A percentile compares a stretch with the other conserved stretches of the same genome.
Evolutionary conservation across 768 basidiomycete genomes (phyloP).

Genomic region (Phlebiopsis flavidoalba): DNA sequence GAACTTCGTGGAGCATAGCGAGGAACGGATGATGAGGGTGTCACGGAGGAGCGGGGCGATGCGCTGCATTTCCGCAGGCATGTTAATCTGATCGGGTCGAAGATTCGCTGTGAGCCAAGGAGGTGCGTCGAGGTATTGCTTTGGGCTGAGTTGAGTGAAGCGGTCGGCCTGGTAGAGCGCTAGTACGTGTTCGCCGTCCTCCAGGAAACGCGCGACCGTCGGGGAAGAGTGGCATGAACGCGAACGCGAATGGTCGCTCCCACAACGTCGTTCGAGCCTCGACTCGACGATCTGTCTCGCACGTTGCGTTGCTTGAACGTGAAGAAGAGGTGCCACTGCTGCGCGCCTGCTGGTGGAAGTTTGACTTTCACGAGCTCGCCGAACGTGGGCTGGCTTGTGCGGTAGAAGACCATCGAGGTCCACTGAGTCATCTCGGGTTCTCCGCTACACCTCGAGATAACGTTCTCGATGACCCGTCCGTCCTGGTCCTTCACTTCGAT

Average conservation of each 20-base stretch:
- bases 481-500: slow-evolving; percentile 79
- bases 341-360: slow-evolving; percentile 60
- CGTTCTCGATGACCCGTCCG: slow-evolving; percentile 63
- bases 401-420: slow-evolving; percentile 86
- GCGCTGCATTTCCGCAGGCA: slow-evolving; percentile 59
- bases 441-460: slow-evolving; percentile 79
- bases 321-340: slow-evolving; percentile 90
- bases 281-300: slow-evolving; percentile 39
- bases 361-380: slow-evolving; percentile 90
- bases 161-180: slow-evolving; percentile 83
- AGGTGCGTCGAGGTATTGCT: slow-evolving; percentile 69
- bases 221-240: slow-evolving; percentile 83
- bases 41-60: slow-evolving; percentile 71
- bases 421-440: slow-evolving; percentile 78
- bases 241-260: slow-evolving; percentile 90
- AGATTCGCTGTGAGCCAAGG: slow-evolving; percentile 53
- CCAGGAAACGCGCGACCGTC: slow-evolving; percentile 71
- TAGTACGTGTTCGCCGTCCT: slow-evolving; percentile 85
- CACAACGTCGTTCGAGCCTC: slow-evolving; percentile 31
- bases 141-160: slow-evolving; percentile 52
- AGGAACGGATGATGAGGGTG: slow-evolving; percentile 76
- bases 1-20: slow-evolving; percentile 86
- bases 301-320: slow-evolving; percentile 77
- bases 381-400: slow-evolving; percentile 86
- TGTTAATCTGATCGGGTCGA: slow-evolving; percentile 50